Evolutionary conservation across 306 rosid genomes (phyloP).

Genomic region (Cucumis cinereus): DNA sequence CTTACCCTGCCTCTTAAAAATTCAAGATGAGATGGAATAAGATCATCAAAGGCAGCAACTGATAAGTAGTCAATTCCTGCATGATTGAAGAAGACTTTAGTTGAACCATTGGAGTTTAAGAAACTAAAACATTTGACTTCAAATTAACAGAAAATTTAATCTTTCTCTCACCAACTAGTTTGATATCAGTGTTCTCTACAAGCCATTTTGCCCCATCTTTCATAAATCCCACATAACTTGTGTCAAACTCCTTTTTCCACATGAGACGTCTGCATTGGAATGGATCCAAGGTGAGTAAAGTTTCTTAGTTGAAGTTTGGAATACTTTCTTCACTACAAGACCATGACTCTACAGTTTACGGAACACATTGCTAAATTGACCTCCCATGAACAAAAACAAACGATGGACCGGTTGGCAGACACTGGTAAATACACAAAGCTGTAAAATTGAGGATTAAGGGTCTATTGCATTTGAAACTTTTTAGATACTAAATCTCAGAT

Average conservation of each 20-base stretch:
- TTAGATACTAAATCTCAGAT: not conserved
- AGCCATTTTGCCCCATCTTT: constrained; percentile 70
- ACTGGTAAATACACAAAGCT: not conserved
- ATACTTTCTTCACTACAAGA: too few species aligned
- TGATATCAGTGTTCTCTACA: constrained; percentile 65
- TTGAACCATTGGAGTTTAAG: not conserved
- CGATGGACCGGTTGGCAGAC: too few species aligned
- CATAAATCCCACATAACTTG: constrained; percentile 54
- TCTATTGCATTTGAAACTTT: not conserved
- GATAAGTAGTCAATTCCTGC: constrained; percentile 33
- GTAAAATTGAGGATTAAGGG: not conserved
- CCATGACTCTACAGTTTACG: too few species aligned
- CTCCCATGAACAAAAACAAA: too few species aligned
- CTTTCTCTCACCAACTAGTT: constrained; percentile 49
- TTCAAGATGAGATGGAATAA: constrained; percentile 19
- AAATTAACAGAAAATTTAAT: not conserved
- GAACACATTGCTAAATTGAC: too few species aligned
- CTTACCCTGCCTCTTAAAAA: constrained; percentile 25
- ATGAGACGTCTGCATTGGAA: constrained; percentile 49
- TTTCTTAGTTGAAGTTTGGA: too few species aligned
- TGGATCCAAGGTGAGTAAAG: not conserved
- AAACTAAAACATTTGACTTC: not conserved
- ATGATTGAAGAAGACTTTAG: not conserved
- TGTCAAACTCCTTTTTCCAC: constrained; percentile 50
- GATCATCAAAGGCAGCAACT: constrained; percentile 24